Percentiles rank a stretch among this genome's conserved stretches.
phyloP scores from a whole-genome alignment of 2,329 filamentous ascomycete species.

The Tympanopsis confertula region DNA sequence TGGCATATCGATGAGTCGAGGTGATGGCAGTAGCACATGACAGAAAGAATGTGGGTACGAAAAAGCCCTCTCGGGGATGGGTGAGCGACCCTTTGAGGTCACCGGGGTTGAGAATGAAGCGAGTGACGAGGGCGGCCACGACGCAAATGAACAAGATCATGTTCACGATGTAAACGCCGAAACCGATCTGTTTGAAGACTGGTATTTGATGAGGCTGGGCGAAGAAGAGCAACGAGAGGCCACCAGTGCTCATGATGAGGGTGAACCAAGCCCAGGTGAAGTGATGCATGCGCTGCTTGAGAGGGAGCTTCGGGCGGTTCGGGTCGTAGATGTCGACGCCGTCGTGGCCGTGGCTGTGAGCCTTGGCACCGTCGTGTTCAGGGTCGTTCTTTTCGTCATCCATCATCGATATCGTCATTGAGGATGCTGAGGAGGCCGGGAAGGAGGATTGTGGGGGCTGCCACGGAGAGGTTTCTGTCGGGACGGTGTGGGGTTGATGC shows the following conservation, averaged over 20 bases:
- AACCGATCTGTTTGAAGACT: slow-evolving; percentile 34
- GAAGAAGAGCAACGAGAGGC: slow-evolving; percentile 32
- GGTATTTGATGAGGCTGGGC: slow-evolving; percentile 31
- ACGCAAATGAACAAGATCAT: slow-evolving; percentile 33
- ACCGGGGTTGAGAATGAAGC: slow-evolving; percentile 30
- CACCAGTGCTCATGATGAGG: slow-evolving; percentile 42
- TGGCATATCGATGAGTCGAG: slow-evolving; percentile 53
- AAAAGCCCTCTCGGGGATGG: slow-evolving; percentile 54
- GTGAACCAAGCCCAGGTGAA: slow-evolving; percentile 40
- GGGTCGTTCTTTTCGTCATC: too few species aligned
- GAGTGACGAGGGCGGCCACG: slow-evolving; percentile 25
- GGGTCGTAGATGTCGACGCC: not conserved
- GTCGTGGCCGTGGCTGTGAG: not conserved
- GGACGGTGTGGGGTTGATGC: too few species aligned
- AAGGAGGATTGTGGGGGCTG: too few species aligned
- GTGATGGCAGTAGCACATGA: slow-evolving; percentile 57
- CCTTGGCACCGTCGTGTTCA: not conserved
- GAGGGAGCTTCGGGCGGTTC: not conserved
- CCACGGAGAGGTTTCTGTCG: too few species aligned
- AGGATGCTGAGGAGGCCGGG: too few species aligned
- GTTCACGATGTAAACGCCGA: slow-evolving; percentile 37
- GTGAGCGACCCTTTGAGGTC: slow-evolving; percentile 26
- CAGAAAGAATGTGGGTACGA: slow-evolving; percentile 63
- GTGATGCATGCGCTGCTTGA: slow-evolving; percentile 12
- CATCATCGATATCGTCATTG: too few species aligned